Base-by-base conservation (phyloP, 306 rosid species). In the Carpinus fangiana region DNA sequence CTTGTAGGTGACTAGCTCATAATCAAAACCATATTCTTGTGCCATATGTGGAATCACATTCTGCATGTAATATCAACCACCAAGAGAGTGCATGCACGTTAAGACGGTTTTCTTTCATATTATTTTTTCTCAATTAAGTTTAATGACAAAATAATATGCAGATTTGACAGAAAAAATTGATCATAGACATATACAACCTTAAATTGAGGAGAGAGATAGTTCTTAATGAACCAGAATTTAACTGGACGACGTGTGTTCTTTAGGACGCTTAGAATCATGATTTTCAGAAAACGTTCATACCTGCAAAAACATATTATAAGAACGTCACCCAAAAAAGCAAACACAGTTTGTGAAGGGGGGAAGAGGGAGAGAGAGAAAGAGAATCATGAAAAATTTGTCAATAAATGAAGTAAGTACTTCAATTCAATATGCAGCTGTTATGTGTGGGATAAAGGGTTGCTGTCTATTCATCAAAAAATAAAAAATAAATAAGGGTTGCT, bases 141-240 rank as follows among this genome's bases (percentile, higher is more conserved):
- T 64, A 67, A 62, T 73, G 10, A 53, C 16, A 75, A 48, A 10
- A 28, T 82, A 79, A 72, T 9, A 70, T 75, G 74, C 20, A 68
- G 28, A 47, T 23, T 50, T 26, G 26, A 28, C 81, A 46, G 16
- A 60, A 17, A 11, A 56, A 21, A n/a, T 43, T 46, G 13, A 41
- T 41, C 45, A 41, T 56, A 51, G 68, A 75, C 18, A 67, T 51
- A 71, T 43, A 53, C 78, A 85, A 93, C 99, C 99, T 96, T 93
- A 85, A 96, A 96, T 82, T 92, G 93, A 72, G 99, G 99, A 17
- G 99, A 96, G 43, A 91, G 93, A 83, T 93, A 93, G 81, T 96
- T 96, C 93, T 96, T 96, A 79, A 96, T 96, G 86, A 96, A 96
- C 99, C 99, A 96, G 89, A 96, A 96, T 85, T 96, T 93, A 71